Conservation (phyloP, 1,284 basidiomycete species). For the Meira nashicola region DNA sequence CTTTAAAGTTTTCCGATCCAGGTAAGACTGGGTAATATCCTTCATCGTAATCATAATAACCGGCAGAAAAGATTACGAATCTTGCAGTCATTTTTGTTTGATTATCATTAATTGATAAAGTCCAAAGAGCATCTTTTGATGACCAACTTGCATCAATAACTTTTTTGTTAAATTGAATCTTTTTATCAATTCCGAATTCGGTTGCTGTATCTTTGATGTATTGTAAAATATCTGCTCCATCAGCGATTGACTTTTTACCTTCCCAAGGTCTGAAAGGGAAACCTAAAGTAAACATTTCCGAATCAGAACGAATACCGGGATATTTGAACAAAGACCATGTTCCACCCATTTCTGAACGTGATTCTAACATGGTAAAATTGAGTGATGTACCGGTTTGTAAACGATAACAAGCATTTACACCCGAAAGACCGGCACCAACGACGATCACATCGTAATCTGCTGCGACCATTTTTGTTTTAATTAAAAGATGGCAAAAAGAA, state of each 20-base stretch:
- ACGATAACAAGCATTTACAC: conserved; percentile 50
- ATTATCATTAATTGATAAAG: conserved; percentile 22
- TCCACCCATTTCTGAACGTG: conserved; percentile 28
- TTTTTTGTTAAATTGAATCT: conserved; percentile 30
- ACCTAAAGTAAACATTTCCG: background rate
- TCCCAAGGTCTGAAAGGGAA: background rate
- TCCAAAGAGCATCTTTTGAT: conserved; percentile 35
- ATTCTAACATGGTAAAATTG: conserved; percentile 30
- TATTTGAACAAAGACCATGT: conserved; percentile 46
- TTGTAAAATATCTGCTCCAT: conserved; percentile 36
- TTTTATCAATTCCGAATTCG: conserved; percentile 36
- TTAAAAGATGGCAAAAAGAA: background rate
- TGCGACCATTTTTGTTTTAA: background rate
- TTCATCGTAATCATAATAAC: conserved; percentile 48
- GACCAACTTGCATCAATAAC: conserved; percentile 29
- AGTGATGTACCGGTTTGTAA: conserved; percentile 31
- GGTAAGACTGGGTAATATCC: conserved; percentile 42
- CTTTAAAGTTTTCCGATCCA: conserved; percentile 44
- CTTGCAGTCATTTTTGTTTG: conserved; percentile 25
- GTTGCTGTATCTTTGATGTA: conserved; percentile 41
- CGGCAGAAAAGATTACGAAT: conserved; percentile 36
- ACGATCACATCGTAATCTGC: conserved; percentile 31
- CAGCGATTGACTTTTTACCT: conserved; percentile 26
- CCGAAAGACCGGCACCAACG: conserved; percentile 49
- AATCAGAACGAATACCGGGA: conserved; percentile 1